Evolutionary conservation across 345 rosid genomes (phyloP), one percentile per base, ranked within the genome.

Genomic region (Corchorus capsularis): DNA sequence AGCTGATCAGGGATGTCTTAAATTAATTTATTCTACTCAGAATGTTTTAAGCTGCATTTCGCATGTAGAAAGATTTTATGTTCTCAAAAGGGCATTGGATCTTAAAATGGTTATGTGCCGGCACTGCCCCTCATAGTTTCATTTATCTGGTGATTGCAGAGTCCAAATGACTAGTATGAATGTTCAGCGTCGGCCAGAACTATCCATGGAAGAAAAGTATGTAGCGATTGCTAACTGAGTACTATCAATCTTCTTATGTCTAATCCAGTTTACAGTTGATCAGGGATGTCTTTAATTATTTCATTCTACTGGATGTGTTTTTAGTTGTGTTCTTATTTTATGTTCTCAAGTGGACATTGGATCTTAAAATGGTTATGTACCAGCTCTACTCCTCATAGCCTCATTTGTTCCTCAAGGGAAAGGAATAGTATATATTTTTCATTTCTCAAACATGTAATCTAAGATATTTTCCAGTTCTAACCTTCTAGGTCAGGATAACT

Each of bases 161-260:
- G 83, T 75, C 74, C 79, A 59, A 72, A 84, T 86, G 64, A 82
- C 62, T 53, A 89, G 78, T 79, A 64, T 79, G 68, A 88, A n/a
- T n/a, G n/a, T n/a, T n/a, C n/a, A n/a, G n/a, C 81, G 82, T 50
- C 84, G 92, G 34, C 86, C 86, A 73, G 86, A 92, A 82, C 77
- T 91, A 82, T 83, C 90, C 62, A 75, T 88, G 64, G 87, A 87
- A 71, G 98, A 95, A 37, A 95, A 90, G 99, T 94, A 93, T 80
- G 91, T 70, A 35, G n/a, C n/a, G n/a, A n/a, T n/a, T n/a, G n/a
- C n/a, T 54, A 67, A 22, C 73, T n/a, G n/a, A n/a, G n/a, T 59
- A 52, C 8, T 10, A 53, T 47, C 52, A 59, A 63, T 62, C 50
- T 27, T 14, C 37, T 22, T 35, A 39, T 49, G 7, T 46, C 35